Evolutionary conservation across 2,329 filamentous ascomycete genomes (phyloP).

Genomic region (Fusarium redolens): DNA sequence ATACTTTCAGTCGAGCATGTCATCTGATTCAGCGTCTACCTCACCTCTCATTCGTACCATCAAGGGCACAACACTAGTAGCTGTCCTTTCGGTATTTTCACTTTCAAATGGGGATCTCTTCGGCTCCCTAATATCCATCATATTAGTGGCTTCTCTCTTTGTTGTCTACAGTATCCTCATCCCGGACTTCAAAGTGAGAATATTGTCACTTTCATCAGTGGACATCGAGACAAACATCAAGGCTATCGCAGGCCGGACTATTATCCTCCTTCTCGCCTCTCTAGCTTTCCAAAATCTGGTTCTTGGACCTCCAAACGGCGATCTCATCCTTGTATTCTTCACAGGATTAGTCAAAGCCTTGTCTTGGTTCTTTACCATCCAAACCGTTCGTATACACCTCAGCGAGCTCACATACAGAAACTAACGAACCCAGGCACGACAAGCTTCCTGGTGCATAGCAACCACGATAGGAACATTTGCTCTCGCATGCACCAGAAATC

Average conservation of each 20-base stretch:
- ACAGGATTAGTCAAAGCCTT: slow-evolving; percentile 48
- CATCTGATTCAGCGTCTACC: background rate
- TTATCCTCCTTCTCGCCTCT: slow-evolving; percentile 24
- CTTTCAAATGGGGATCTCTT: slow-evolving; percentile 46
- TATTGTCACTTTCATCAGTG: background rate
- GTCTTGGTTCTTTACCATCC: slow-evolving; percentile 51
- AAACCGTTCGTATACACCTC: slow-evolving; percentile 42
- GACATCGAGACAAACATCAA: slow-evolving; percentile 43
- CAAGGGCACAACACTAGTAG: background rate
- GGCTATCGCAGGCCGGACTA: slow-evolving; percentile 41
- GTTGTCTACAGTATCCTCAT: slow-evolving; percentile 46
- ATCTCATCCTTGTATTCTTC: slow-evolving; percentile 23
- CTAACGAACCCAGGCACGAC: slow-evolving; percentile 40
- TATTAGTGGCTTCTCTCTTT: slow-evolving; percentile 47
- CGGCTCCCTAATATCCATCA: slow-evolving; percentile 36
- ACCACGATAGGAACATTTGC: slow-evolving; percentile 48
- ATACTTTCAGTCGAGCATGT: background rate
- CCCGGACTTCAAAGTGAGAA: background rate
- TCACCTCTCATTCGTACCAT: background rate
- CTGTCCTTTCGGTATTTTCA: slow-evolving; percentile 15
- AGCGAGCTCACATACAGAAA: rapidly evolving
- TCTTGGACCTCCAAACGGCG: slow-evolving; percentile 40
- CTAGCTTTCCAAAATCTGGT: slow-evolving; percentile 32
- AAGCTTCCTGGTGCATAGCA: slow-evolving; percentile 49
- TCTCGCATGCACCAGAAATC: slow-evolving; percentile 46